These are phyloP conservation scores for Vanrija humicola DNA, from an alignment of 1,284 basidiomycete genomes.

Conservation along the genomic window DNA sequence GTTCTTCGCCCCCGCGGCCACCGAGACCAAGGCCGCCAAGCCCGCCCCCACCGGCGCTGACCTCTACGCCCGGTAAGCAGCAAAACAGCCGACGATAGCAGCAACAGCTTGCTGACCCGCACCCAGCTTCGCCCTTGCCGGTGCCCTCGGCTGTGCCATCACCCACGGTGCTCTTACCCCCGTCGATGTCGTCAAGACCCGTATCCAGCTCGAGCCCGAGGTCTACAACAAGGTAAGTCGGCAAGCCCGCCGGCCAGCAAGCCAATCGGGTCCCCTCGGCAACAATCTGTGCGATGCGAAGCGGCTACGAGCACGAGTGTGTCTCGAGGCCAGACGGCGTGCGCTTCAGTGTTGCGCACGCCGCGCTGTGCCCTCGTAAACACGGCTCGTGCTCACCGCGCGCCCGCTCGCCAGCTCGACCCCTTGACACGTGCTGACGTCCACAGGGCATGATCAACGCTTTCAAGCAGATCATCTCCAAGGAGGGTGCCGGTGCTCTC, in stretches of 20 bases:
- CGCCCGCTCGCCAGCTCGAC: too few species aligned
- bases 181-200: slow-evolving; percentile 93
- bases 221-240: slow-evolving; percentile 55
- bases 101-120: background rate
- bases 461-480: slow-evolving; percentile 69
- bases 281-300: too few species aligned
- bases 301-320: too few species aligned
- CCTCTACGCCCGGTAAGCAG: slow-evolving; percentile 51
- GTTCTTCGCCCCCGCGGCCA: slow-evolving; percentile 49
- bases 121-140: slow-evolving; percentile 63
- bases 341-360: too few species aligned
- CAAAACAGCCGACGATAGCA: background rate
- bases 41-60: slow-evolving; percentile 48
- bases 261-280: too few species aligned
- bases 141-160: slow-evolving; percentile 85
- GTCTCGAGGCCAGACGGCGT: background rate
- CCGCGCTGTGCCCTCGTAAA: too few species aligned
- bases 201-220: slow-evolving; percentile 80
- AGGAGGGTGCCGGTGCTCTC: slow-evolving; percentile 79
- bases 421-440: slow-evolving; percentile 53
- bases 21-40: slow-evolving; percentile 34
- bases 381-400: too few species aligned
- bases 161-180: slow-evolving; percentile 92
- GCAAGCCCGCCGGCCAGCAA: background rate
- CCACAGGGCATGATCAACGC: slow-evolving; percentile 65